phyloP scores from a whole-genome alignment of 148 eudicot species.

The Spergularia marina region DNA sequence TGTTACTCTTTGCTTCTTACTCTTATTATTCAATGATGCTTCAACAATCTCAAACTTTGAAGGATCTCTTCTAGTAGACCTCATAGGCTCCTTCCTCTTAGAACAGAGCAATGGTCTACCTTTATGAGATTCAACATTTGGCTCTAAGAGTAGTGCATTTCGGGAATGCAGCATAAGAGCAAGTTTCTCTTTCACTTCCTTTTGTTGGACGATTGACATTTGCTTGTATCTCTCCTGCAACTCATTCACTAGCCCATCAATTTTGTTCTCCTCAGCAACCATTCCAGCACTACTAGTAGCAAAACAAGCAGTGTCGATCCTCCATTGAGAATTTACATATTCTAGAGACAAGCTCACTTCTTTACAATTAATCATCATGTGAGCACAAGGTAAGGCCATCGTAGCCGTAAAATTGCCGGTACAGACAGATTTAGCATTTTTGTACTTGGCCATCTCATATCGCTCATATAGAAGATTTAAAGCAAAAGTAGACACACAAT shows the following conservation, averaged over 20 bases:
- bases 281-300: not conserved
- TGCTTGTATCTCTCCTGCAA: not conserved
- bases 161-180: not conserved
- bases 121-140: not conserved
- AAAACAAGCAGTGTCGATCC: not conserved
- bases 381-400: not conserved
- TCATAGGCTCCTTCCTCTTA: not conserved
- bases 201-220: not conserved
- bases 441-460: not conserved
- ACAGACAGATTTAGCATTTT: not conserved
- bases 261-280: not conserved
- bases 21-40: not conserved
- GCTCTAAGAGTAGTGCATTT: not conserved
- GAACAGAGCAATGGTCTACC: not conserved
- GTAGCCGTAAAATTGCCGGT: not conserved
- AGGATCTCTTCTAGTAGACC: not conserved
- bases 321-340: not conserved
- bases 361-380: not conserved
- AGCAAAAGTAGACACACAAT: not conserved
- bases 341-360: not conserved
- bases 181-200: not conserved
- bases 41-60: constrained; percentile 1
- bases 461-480: not conserved
- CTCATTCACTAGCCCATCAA: not conserved
- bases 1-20: too few relatives aligned